Base-by-base conservation (phyloP, 257 asterid genomes). In the Parsonsia alboflavescens region DNA sequence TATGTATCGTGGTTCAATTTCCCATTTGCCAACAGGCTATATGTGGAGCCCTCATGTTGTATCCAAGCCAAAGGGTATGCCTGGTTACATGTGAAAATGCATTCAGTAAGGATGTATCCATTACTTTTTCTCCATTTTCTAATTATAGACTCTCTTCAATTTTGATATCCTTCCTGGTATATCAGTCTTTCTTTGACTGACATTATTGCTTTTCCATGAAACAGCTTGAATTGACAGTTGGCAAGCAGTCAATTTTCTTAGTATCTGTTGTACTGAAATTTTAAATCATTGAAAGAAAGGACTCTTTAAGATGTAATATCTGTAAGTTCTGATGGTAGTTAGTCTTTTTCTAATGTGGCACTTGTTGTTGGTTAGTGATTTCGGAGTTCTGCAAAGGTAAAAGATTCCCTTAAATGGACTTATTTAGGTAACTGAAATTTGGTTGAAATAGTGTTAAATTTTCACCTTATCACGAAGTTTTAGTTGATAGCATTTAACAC, bases 41-140 rank as follows among this genome's bases (percentile, higher is more conserved):
- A 92, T 92, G 91, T 95, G 99, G 99, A 95, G 99, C 76, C 96
- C 99, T 16, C 89, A 87, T 72, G 87, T 95, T 66, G 99, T 95
- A 70, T 90, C 98, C 68, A 95, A 95, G 86, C 99, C 99, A 80
- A 82, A 85, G 42, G 99, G 98, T 93, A 81, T 76, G 53, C n/a
- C 30, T 84, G 63, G 28, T 41, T 71, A 39, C 21, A 62, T 62
- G 11, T 62, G 11, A 62, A 28, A 30, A 1, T 30, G 22, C 68
- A 62, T 30, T 62, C 45, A 30, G 5, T 62, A 33, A 33, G 68
- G 46, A 62, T 33, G n/a, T 62, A 30, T 63, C n/a, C 21, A 2
- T 13, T 30, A 16, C 6, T 49, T 11, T 39, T 24, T 15, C 52
- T 24, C 13, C 61, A 44, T 49, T 76, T 70, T 77, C 5, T 45